A percentile compares a stretch with the other conserved stretches of the same genome.
phyloP scores from a whole-genome alignment of 495 filamentous ascomycete species.

The Cercophora scortea region DNA sequence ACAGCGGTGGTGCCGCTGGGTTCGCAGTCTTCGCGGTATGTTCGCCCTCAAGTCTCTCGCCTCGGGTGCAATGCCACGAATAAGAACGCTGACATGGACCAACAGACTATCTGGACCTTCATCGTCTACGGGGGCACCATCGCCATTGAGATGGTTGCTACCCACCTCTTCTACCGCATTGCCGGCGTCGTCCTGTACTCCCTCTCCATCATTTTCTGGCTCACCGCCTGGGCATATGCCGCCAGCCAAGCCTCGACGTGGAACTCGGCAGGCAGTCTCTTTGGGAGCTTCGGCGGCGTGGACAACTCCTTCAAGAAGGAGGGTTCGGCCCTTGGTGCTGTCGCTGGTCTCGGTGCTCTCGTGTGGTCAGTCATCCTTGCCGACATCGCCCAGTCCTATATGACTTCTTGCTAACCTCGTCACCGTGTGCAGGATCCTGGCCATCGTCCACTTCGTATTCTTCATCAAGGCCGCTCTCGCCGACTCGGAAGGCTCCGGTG shows the following conservation, averaged over 20 bases:
- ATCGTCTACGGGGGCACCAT: constrained; percentile 26
- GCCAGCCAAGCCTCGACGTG: constrained; percentile 22
- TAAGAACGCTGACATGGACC: not conserved
- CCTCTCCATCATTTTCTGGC: constrained; percentile 33
- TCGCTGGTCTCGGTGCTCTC: constrained; percentile 32
- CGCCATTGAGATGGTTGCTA: constrained; percentile 18
- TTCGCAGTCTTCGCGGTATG: constrained; percentile 32
- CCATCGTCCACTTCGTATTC: constrained; percentile 27
- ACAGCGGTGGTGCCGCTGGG: constrained; percentile 16
- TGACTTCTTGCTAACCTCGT: not conserved
- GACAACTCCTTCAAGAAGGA: not conserved
- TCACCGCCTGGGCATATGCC: constrained; percentile 32
- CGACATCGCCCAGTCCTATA: not conserved
- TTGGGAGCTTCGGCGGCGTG: not conserved
- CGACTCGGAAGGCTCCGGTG: constrained; percentile 3
- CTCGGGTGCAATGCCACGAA: too few species aligned
- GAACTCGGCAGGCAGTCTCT: constrained; percentile 3
- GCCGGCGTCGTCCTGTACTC: constrained; percentile 19
- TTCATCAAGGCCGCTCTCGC: constrained; percentile 24
- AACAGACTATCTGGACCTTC: constrained; percentile 25
- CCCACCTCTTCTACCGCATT: constrained; percentile 29
- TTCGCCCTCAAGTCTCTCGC: not conserved
- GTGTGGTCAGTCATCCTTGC: constrained; percentile 19
- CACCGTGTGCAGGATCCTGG: constrained; percentile 19
- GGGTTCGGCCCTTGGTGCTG: constrained; percentile 24